Conservation (phyloP, 805 yeast species). For the Hanseniaspora taiwanica region DNA sequence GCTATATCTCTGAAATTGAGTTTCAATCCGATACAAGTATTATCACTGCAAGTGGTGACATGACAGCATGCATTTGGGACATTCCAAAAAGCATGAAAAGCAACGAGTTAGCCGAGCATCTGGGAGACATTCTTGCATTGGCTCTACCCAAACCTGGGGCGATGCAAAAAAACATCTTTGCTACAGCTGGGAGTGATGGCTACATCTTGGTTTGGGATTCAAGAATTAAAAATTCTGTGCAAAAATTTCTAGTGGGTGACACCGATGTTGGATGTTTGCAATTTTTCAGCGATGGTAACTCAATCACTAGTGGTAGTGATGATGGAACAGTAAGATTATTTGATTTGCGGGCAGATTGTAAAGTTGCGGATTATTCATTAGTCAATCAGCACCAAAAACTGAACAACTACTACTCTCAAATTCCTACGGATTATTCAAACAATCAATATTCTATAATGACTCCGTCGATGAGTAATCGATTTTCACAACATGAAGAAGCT, state of each 20-base stretch:
- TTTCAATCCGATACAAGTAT: slow-evolving; percentile 46
- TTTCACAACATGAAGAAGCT: slow-evolving; percentile 3
- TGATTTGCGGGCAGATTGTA: slow-evolving; percentile 70
- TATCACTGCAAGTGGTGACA: slow-evolving; percentile 70
- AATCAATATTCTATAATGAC: slow-evolving; percentile 21
- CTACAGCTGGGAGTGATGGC: slow-evolving; percentile 60
- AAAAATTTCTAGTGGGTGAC: slow-evolving; percentile 40
- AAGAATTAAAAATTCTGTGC: slow-evolving; percentile 33
- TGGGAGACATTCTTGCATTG: slow-evolving; percentile 56
- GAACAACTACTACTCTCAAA: slow-evolving; percentile 2
- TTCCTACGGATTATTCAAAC: slow-evolving; percentile 13
- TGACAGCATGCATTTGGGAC: slow-evolving; percentile 74
- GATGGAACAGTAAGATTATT: slow-evolving; percentile 59
- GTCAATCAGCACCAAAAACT: slow-evolving; percentile 8
- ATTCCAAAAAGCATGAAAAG: slow-evolving; percentile 41
- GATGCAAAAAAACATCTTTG: slow-evolving; percentile 26
- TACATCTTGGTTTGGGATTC: slow-evolving; percentile 54
- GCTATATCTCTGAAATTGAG: slow-evolving; percentile 64
- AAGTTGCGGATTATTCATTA: slow-evolving; percentile 36
- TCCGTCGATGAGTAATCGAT: slow-evolving; percentile 9
- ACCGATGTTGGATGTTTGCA: slow-evolving; percentile 52
- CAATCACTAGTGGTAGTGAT: slow-evolving; percentile 67
- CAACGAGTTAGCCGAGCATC: slow-evolving; percentile 48
- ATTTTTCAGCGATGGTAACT: slow-evolving; percentile 57
- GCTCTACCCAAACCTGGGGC: slow-evolving; percentile 14